Conservation (phyloP, 2,329 filamentous ascomycete genomes). For the Cladosporium sp. region DNA sequence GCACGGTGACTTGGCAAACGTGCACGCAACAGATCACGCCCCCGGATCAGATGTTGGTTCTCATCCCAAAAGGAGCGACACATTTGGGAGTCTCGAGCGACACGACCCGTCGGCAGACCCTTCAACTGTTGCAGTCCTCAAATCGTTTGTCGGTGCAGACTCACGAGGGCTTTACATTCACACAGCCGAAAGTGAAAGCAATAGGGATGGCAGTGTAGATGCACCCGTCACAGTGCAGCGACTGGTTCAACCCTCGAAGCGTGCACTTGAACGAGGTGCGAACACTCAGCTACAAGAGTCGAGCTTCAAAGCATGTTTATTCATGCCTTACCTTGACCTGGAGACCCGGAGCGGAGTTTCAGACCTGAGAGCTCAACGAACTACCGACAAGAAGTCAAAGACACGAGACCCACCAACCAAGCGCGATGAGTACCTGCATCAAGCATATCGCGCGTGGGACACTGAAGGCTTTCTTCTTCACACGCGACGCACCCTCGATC, state of each 20-base stretch:
- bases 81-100: no score
- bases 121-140: no score
- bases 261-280: not conserved
- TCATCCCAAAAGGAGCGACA: no score
- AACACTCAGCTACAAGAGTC: slow-evolving; percentile 17
- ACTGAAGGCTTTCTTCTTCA: slow-evolving; percentile 47
- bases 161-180: no score
- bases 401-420: slow-evolving; percentile 34
- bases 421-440: slow-evolving; percentile 35
- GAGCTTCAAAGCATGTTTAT: slow-evolving; percentile 39
- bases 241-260: not conserved
- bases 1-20: no score
- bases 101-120: no score
- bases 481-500: slow-evolving; percentile 59
- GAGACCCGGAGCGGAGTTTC: slow-evolving; percentile 41
- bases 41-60: no score
- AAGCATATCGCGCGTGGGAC: not conserved
- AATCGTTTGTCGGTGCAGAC: no score
- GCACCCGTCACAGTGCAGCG: slow-evolving; percentile 12
- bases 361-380: no score
- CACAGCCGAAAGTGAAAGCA: no score
- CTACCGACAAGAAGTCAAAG: no score
- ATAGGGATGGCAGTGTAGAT: slow-evolving; percentile 11
- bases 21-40: no score
- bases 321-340: slow-evolving; percentile 65